Base-by-base conservation (phyloP, 768 basidiomycete genomes). In the Terana coerulea region DNA sequence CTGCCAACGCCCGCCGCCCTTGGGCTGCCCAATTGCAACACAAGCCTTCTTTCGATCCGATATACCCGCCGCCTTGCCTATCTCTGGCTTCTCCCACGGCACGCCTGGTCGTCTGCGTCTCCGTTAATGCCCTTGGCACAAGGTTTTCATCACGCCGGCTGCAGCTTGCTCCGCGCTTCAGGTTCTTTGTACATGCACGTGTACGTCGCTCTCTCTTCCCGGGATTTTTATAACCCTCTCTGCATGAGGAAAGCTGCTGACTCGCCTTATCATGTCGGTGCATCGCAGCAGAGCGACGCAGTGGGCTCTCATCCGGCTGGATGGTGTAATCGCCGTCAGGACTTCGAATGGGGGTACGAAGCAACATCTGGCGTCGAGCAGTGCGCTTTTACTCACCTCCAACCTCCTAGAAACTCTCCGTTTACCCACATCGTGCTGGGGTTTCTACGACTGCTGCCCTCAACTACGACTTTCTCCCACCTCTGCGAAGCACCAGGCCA, bases 61-160 rank as follows among this genome's bases (percentile, higher is more conserved):
- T 37, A 14, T 3, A 24, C 37, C 52, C 52, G 52, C 46, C 42
- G 30, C 24, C 11, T 28, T 35, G 52, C 39, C 29, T 47, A 40
- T 53, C 46, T 48, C 15, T 24, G 47, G 10, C 25, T 49, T 29
- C 37, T 37, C 47, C 34, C 25, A 45, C 34, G 28, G 37, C 22
- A 15, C n/a, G 15, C 26, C 52, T 37, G 52, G 22, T 42, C 17
- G 33, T 17, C 29, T 36, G 26, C 39, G 6, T 33, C 36, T 47
- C 19, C 25, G 28, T n/a, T 21, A 29, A 17, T 29, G 26, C 40
- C 35, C 26, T 47, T 51, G 45, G 45, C 45, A 46, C 9, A 55
- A 55, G 49, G 54, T 51, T 55, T 36, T 24, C 42, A 51, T 55
- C 54, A 55, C 26, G 45, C 30, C 45, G 45, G 26, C 43, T 44